Evolutionary conservation across 768 basidiomycete genomes (phyloP).

Genomic region (Scleroderma citrinum): DNA sequence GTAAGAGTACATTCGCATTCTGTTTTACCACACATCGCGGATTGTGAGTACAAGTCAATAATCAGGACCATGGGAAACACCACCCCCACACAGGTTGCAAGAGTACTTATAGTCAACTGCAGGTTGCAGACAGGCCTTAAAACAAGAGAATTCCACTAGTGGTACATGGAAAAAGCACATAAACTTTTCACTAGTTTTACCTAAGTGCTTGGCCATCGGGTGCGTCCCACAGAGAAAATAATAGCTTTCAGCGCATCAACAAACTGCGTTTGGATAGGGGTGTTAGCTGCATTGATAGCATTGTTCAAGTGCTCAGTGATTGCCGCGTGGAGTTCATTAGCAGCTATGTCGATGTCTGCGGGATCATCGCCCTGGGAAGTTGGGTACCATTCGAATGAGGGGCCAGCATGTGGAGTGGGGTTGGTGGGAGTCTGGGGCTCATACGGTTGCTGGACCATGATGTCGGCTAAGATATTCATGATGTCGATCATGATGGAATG

Average conservation of each 20-base stretch:
- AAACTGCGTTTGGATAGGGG: not conserved
- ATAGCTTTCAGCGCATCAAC: not conserved
- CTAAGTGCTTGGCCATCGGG: not conserved
- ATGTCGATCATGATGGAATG: constrained; percentile 12
- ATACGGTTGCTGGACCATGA: constrained; percentile 10
- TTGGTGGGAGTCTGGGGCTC: too few species aligned
- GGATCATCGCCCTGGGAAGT: not conserved
- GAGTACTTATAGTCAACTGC: too few species aligned
- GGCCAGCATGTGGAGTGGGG: constrained; percentile 3
- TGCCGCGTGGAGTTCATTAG: not conserved
- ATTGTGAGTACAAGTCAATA: too few species aligned
- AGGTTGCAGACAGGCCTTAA: too few species aligned
- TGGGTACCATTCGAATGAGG: constrained; percentile 10
- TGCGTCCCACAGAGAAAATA: not conserved
- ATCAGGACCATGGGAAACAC: too few species aligned
- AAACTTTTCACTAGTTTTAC: too few species aligned
- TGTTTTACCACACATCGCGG: too few species aligned
- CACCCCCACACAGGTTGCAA: too few species aligned
- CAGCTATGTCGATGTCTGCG: constrained; percentile 2
- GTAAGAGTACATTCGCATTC: too few species aligned
- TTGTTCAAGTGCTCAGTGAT: not conserved
- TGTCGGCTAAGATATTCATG: constrained; percentile 2
- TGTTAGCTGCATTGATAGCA: not conserved
- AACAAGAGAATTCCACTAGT: too few species aligned
- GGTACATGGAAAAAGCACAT: too few species aligned